phyloP scores from a whole-genome alignment of 805 yeast genomes.

The Maudiozyma serrabonitensis region DNA sequence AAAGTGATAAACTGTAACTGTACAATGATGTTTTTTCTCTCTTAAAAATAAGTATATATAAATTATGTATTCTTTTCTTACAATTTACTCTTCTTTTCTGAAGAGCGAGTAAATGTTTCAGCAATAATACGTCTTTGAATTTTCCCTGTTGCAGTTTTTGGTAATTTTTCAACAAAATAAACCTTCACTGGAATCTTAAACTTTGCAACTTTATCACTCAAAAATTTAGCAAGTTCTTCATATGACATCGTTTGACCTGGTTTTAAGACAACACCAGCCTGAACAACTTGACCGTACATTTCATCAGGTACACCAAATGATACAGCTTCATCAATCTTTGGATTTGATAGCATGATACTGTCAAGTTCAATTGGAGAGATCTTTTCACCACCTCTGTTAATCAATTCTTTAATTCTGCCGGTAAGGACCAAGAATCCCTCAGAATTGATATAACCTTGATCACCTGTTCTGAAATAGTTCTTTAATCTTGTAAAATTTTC shows the following conservation, averaged over 20 bases:
- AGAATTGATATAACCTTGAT: constrained; percentile 53
- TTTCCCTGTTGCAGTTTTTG: constrained; percentile 73
- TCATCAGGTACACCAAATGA: constrained; percentile 58
- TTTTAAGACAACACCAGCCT: constrained; percentile 57
- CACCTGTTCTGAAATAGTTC: constrained; percentile 70
- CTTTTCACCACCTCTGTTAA: constrained; percentile 72
- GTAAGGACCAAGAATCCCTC: constrained; percentile 54
- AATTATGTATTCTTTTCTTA: not conserved
- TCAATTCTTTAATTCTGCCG: constrained; percentile 65
- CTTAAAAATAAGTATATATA: not conserved
- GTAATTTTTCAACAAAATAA: constrained; percentile 50
- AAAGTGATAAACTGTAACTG: too few species aligned
- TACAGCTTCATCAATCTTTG: constrained; percentile 60
- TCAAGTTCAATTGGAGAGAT: constrained; percentile 67
- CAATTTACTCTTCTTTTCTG: constrained; percentile 20
- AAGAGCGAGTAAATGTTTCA: constrained; percentile 33
- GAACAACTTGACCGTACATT: constrained; percentile 61
- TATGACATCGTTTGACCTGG: constrained; percentile 31
- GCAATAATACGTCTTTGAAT: constrained; percentile 61
- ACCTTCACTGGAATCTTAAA: constrained; percentile 55
- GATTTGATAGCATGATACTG: constrained; percentile 47
- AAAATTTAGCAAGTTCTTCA: constrained; percentile 37
- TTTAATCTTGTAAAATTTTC: constrained; percentile 49
- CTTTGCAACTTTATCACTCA: constrained; percentile 38
- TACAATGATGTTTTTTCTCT: not conserved